Evolutionary conservation across 805 yeast species (phyloP).

Genomic region (Saccharomycopsis fibuligera): DNA sequence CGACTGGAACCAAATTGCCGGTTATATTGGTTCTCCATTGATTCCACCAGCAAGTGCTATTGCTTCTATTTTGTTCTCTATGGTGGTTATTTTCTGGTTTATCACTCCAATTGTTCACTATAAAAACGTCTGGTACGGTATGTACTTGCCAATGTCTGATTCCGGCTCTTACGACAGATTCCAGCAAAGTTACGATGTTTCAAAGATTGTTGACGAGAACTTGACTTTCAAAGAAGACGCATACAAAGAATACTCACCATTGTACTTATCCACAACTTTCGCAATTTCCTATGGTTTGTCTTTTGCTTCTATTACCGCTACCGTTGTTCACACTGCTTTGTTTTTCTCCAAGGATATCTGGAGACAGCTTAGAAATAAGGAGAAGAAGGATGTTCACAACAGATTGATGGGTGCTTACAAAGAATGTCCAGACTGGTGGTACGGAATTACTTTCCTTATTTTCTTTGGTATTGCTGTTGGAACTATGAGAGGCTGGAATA

Average conservation of each 20-base stretch:
- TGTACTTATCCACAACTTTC: slow-evolving; percentile 52
- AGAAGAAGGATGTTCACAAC: slow-evolving; percentile 44
- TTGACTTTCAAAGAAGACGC: slow-evolving; percentile 38
- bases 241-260: slow-evolving; percentile 56
- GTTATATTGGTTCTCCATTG: slow-evolving; percentile 54
- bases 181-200: slow-evolving; percentile 44
- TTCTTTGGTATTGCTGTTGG: slow-evolving; percentile 42
- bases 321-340: slow-evolving; percentile 49
- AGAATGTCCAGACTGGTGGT: slow-evolving; percentile 67
- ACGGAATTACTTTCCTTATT: slow-evolving; percentile 35
- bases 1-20: slow-evolving; percentile 61
- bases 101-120: slow-evolving; percentile 47
- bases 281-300: slow-evolving; percentile 55
- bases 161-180: slow-evolving; percentile 46
- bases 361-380: slow-evolving; percentile 35
- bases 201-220: slow-evolving; percentile 39
- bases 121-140: slow-evolving; percentile 52
- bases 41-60: slow-evolving; percentile 51
- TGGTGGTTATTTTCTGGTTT: slow-evolving; percentile 47
- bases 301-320: slow-evolving; percentile 59
- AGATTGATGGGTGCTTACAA: slow-evolving; percentile 50
- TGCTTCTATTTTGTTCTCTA: slow-evolving; percentile 38
- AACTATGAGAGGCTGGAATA: slow-evolving; percentile 34
- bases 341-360: slow-evolving; percentile 53
- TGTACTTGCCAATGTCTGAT: slow-evolving; percentile 51